Conservation (phyloP, 1,139 yeast genomes). For the Magnusiomyces suaveolens region DNA sequence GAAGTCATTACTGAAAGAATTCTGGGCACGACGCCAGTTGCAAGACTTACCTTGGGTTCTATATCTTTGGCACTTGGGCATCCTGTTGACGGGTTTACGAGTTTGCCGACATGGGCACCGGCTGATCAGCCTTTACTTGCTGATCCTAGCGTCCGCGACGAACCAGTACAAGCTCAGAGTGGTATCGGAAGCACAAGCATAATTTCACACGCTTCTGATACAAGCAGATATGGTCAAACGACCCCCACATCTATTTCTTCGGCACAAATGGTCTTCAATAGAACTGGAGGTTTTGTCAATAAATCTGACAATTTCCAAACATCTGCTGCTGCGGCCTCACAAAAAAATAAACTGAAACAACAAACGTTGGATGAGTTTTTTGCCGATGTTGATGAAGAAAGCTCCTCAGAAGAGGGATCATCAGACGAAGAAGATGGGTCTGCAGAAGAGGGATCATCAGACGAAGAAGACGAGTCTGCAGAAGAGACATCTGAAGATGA, state of each 20-base stretch:
- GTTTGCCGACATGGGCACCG: conserved; percentile 29
- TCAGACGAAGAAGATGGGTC: conserved; percentile 31
- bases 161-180: conserved; percentile 9
- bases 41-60: conserved; percentile 27
- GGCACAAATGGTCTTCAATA: background rate
- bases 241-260: background rate
- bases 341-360: conserved; percentile 38
- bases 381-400: conserved; percentile 40
- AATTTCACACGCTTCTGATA: background rate
- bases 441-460: conserved; percentile 40
- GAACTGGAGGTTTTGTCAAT: conserved; percentile 6
- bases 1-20: background rate
- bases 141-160: conserved; percentile 28
- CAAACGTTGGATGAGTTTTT: conserved; percentile 84
- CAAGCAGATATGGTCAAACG: background rate
- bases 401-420: conserved; percentile 51
- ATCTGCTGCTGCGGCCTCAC: conserved; percentile 2
- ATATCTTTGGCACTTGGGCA: conserved; percentile 29
- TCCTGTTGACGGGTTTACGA: conserved; percentile 26
- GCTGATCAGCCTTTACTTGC: conserved; percentile 19
- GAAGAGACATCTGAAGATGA: conserved; percentile 1
- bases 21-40: conserved; percentile 13
- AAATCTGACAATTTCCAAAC: conserved; percentile 10
- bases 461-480: conserved; percentile 23
- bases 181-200: background rate